Percentiles rank a stretch among this genome's conserved stretches.
Evolutionary conservation across 2,329 filamentous ascomycete species (phyloP).

Genomic region (Fusarium hostae): DNA sequence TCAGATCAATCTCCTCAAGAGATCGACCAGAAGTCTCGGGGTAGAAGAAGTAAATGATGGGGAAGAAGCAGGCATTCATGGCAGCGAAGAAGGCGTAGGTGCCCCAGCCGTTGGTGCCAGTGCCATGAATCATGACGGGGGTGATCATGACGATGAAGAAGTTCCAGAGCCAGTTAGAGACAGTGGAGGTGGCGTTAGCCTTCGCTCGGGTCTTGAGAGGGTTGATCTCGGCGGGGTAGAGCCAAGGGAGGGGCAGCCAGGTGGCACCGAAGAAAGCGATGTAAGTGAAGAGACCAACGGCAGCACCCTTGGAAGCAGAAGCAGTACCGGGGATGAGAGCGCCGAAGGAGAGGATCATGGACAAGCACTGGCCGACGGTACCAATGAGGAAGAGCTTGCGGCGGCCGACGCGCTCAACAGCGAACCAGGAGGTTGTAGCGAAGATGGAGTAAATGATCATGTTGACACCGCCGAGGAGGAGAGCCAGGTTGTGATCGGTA

Average conservation of each 20-base stretch:
- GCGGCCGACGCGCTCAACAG: slow-evolving; percentile 59
- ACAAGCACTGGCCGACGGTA: slow-evolving; percentile 60
- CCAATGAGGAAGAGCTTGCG: slow-evolving; percentile 60
- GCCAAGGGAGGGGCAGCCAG: slow-evolving; percentile 71
- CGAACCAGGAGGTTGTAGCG: slow-evolving; percentile 65
- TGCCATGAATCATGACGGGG: slow-evolving; percentile 73
- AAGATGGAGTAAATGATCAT: slow-evolving; percentile 68
- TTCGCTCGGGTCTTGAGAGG: slow-evolving; percentile 66
- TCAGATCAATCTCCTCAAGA: slow-evolving; percentile 36
- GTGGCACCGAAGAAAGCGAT: slow-evolving; percentile 76
- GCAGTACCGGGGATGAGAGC: slow-evolving; percentile 72
- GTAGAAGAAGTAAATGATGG: slow-evolving; percentile 60
- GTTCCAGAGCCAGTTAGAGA: slow-evolving; percentile 73
- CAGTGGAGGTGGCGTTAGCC: slow-evolving; percentile 66
- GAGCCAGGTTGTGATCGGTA: slow-evolving; percentile 54
- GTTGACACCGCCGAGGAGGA: slow-evolving; percentile 63
- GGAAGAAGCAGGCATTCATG: slow-evolving; percentile 62
- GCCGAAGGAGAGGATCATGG: slow-evolving; percentile 71
- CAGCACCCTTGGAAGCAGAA: slow-evolving; percentile 68
- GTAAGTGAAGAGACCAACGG: slow-evolving; percentile 75
- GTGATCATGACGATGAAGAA: slow-evolving; percentile 81
- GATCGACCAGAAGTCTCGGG: slow-evolving; percentile 54
- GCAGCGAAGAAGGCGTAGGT: slow-evolving; percentile 63
- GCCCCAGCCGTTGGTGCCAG: slow-evolving; percentile 61
- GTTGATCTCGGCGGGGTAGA: slow-evolving; percentile 70